phyloP scores from a whole-genome alignment of 371 early-diverging fungal species.

The Lichtheimia ornata region DNA sequence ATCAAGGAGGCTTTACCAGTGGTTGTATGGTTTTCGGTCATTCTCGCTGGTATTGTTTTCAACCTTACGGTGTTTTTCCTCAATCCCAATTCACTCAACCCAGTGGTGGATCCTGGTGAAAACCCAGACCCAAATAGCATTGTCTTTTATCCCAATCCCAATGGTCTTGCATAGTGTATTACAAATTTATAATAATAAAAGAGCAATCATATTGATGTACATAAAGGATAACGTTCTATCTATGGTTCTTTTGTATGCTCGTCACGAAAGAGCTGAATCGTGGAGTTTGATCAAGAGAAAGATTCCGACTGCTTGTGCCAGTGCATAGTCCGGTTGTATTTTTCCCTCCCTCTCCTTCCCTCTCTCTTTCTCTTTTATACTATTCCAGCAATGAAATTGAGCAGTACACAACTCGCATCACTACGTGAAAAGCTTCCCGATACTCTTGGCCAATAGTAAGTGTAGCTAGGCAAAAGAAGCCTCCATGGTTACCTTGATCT shows the following conservation, averaged over 20 bases:
- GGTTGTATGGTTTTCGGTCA: constrained; percentile 29
- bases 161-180: neutral
- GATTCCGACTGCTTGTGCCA: no score
- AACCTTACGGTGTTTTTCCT: constrained; percentile 30
- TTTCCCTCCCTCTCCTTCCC: neutral
- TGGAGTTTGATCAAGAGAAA: neutral
- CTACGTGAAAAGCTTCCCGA: constrained; percentile 1
- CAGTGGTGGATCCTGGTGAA: neutral
- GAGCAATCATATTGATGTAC: neutral
- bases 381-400: neutral
- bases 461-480: neutral
- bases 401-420: neutral
- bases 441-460: neutral
- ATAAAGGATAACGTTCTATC: no score
- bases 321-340: no score
- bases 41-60: constrained; percentile 35
- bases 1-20: constrained; percentile 50
- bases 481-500: neutral
- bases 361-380: neutral
- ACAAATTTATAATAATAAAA: neutral
- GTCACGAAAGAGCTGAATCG: constrained; percentile 2
- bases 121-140: constrained; percentile 34
- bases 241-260: no score
- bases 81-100: constrained; percentile 15
- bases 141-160: constrained; percentile 44